Evolutionary conservation across 495 filamentous ascomycete genomes (phyloP).

Genomic region (Xylaria grammica): DNA sequence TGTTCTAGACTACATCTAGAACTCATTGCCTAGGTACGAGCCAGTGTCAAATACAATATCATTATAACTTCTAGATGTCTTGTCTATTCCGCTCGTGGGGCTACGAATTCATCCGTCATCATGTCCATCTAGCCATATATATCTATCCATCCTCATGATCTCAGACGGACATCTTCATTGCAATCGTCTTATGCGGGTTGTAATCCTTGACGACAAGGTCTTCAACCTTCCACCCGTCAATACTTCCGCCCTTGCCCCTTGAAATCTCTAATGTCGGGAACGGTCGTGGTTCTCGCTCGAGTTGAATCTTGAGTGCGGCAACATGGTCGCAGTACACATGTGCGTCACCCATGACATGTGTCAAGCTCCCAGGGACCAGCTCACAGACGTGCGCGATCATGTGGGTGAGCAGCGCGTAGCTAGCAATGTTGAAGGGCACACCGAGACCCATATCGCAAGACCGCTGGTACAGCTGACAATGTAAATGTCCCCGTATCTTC

Average conservation of each 20-base stretch:
- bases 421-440: constrained; percentile 96
- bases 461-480: constrained; percentile 90
- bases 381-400: constrained; percentile 90
- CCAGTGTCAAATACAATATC: not conserved
- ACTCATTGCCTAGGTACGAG: not conserved
- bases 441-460: constrained; percentile 96
- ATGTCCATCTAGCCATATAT: not conserved
- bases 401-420: constrained; percentile 89
- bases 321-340: constrained; percentile 95
- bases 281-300: constrained; percentile 76
- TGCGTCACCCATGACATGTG: constrained; percentile 94
- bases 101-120: not conserved
- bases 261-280: constrained; percentile 80
- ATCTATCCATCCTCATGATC: not conserved
- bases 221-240: constrained; percentile 85
- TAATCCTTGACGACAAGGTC: constrained; percentile 91
- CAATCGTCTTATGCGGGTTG: constrained; percentile 84
- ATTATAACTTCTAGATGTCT: not conserved
- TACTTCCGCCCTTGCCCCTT: constrained; percentile 66
- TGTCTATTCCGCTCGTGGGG: not conserved
- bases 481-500: constrained; percentile 66
- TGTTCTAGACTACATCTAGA: no score
- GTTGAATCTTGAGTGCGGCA: constrained; percentile 80
- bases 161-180: constrained; percentile 97
- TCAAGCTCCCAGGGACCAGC: constrained; percentile 80